Percentiles rank a stretch among this genome's conserved stretches.
Evolutionary conservation across 345 rosid species (phyloP).

Genomic region (Melaleuca quinquenervia): DNA sequence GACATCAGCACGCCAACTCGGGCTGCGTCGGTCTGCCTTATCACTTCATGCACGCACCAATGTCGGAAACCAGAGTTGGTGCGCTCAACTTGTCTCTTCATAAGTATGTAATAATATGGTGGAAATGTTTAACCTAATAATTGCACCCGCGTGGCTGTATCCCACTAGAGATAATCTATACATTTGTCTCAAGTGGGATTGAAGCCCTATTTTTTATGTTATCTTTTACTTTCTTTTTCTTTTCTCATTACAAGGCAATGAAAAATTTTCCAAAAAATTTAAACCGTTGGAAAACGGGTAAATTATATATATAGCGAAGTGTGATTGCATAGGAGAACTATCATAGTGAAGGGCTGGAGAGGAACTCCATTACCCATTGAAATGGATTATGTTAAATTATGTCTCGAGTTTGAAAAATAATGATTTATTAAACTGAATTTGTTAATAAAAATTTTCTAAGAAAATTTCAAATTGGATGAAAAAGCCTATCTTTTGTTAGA

Average conservation of each 20-base stretch:
- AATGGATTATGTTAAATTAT: no score
- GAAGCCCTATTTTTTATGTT: background rate
- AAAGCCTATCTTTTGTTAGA: no score
- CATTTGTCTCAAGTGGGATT: background rate
- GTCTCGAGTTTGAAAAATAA: no score
- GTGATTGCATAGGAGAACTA: background rate
- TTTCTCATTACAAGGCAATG: background rate
- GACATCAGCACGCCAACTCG: no score
- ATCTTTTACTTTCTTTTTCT: background rate
- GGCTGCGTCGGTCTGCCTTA: background rate
- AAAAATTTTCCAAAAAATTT: background rate
- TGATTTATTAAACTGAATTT: no score
- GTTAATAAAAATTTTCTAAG: no score
- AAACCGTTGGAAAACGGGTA: background rate
- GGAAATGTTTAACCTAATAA: background rate
- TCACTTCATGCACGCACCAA: background rate
- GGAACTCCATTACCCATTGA: background rate
- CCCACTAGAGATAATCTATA: background rate
- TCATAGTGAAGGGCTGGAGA: background rate
- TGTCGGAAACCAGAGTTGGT: no score
- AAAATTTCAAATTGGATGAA: no score
- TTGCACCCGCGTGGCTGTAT: background rate
- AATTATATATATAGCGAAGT: background rate
- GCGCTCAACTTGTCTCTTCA: no score
- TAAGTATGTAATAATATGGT: no score